Evolutionary conservation across 1,284 basidiomycete genomes (phyloP).

Genomic region (Ustilago trichophora): DNA sequence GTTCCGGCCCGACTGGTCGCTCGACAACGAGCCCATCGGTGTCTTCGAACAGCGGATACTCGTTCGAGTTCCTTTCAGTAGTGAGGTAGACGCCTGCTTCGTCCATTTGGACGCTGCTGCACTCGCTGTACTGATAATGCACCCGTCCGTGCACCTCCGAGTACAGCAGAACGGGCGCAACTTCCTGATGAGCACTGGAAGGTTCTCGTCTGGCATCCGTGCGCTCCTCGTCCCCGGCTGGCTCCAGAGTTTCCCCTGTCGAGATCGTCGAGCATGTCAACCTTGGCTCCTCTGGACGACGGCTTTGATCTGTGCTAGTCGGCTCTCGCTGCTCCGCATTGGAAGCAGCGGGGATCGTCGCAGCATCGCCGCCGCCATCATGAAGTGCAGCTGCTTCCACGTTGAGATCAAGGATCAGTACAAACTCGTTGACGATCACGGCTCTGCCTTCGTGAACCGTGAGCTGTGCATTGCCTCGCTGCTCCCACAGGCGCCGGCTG

Average conservation of each 20-base stretch:
- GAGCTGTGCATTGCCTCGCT: conserved; percentile 26
- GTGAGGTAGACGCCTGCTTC: conserved; percentile 24
- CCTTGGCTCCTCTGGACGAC: too few relatives aligned
- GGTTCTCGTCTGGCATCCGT: too few relatives aligned
- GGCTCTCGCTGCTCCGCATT: neutral
- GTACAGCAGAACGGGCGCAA: conserved; percentile 16
- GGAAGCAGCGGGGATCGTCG: neutral
- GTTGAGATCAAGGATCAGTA: conserved; percentile 14
- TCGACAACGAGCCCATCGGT: too few relatives aligned
- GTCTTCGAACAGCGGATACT: too few relatives aligned
- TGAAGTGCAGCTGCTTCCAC: neutral
- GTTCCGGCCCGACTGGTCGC: too few relatives aligned
- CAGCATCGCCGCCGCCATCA: too few relatives aligned
- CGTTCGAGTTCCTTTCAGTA: too few relatives aligned
- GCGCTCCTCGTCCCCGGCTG: too few relatives aligned
- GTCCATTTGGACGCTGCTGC: conserved; percentile 49
- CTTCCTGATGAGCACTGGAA: too few relatives aligned
- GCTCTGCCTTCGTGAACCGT: conserved; percentile 47
- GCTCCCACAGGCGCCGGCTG: conserved; percentile 30
- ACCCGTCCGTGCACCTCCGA: conserved; percentile 4
- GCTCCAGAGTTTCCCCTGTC: too few relatives aligned
- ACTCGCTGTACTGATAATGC: conserved; percentile 14
- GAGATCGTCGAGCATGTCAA: too few relatives aligned
- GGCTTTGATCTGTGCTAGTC: too few relatives aligned
- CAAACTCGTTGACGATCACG: conserved; percentile 27